Conservation (phyloP, 345 rosid species). For the Eucalyptus tenuipes region DNA sequence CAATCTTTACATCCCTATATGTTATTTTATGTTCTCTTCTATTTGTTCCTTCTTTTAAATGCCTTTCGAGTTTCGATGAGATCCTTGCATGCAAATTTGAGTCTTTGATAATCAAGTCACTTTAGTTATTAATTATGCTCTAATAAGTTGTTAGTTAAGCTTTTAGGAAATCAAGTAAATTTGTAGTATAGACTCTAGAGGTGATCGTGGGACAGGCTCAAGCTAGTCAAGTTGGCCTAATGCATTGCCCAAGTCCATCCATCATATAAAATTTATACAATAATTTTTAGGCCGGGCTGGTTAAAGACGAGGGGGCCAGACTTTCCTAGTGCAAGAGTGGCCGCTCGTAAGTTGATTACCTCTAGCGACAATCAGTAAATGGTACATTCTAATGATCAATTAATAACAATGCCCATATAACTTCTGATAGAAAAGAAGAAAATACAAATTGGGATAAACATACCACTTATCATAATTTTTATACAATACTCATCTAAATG, state of each 20-base stretch:
- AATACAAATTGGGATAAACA: no score
- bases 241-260: neutral
- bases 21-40: neutral
- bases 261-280: neutral
- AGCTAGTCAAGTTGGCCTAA: neutral
- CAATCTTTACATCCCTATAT: neutral
- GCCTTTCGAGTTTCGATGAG: neutral
- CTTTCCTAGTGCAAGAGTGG: neutral
- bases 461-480: rapidly evolving
- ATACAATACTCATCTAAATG: neutral
- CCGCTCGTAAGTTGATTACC: neutral
- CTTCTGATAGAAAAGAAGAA: neutral
- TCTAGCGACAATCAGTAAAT: neutral
- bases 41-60: neutral
- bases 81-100: neutral
- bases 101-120: neutral
- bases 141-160: neutral
- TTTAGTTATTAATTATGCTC: neutral
- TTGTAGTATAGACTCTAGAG: neutral
- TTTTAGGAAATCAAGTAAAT: neutral
- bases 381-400: neutral
- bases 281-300: neutral
- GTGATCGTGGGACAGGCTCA: neutral
- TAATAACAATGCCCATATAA: neutral
- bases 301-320: neutral